phyloP scores from a whole-genome alignment of 176 grass and related monocot genomes.

The Chloris gayana region DNA sequence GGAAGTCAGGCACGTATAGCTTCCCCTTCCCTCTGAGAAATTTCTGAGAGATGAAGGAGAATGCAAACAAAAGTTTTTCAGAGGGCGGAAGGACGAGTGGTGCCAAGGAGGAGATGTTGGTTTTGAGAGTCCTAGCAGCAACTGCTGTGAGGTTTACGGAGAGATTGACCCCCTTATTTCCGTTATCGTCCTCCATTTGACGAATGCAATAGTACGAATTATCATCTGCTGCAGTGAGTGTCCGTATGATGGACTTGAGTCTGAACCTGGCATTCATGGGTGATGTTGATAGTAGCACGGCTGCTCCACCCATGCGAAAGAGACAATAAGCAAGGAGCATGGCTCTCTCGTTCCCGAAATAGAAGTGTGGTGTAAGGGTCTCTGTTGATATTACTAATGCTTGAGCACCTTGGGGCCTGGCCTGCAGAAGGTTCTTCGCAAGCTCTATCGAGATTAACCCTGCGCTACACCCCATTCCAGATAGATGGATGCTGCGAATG shows the following conservation, averaged over 20 bases:
- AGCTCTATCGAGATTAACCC: constrained; percentile 36
- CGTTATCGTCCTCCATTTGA: constrained; percentile 18
- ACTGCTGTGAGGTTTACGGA: neutral
- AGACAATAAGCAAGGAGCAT: constrained; percentile 1
- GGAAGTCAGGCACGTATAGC: constrained; percentile 48
- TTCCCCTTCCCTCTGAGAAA: constrained; percentile 26
- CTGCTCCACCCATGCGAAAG: constrained; percentile 25
- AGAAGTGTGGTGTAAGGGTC: neutral
- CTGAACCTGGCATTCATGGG: neutral
- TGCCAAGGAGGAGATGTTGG: constrained; percentile 7
- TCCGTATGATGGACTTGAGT: constrained; percentile 6
- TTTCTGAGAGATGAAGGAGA: neutral
- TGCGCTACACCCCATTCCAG: constrained; percentile 51
- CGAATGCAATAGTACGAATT: constrained; percentile 7
- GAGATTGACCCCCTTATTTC: neutral
- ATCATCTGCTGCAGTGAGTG: neutral
- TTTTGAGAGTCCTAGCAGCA: neutral
- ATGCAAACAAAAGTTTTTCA: constrained; percentile 10
- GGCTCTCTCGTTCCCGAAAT: neutral
- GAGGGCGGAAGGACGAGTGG: constrained; percentile 26
- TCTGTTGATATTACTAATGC: constrained; percentile 13
- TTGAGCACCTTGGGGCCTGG: neutral
- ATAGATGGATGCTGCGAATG: constrained; percentile 37
- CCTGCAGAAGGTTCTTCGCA: constrained; percentile 37
- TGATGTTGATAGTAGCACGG: neutral